phyloP scores from a whole-genome alignment of 1,284 basidiomycete genomes.

The Kwoniella shivajii region DNA sequence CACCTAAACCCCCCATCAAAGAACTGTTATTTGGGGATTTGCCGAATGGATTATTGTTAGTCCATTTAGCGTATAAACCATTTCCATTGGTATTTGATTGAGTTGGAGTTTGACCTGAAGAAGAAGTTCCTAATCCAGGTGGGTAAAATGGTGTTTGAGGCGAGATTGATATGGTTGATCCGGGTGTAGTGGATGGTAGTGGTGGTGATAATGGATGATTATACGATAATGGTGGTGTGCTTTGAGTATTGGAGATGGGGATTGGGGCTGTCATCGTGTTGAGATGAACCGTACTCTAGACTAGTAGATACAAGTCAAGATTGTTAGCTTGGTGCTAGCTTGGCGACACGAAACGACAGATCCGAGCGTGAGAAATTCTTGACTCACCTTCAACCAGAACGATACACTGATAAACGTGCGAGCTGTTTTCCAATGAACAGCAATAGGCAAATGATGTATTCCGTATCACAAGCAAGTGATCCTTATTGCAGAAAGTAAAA shows the following conservation, averaged over 20 bases:
- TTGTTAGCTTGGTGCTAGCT: no score
- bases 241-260: slow-evolving; percentile 18
- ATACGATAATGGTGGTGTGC: slow-evolving; percentile 1
- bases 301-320: no score
- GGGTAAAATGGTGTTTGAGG: slow-evolving; percentile 36
- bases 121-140: slow-evolving; percentile 2
- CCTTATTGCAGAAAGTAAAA: no score
- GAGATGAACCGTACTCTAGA: no score
- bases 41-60: slow-evolving; percentile 12
- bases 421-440: no score
- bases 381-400: no score
- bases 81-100: not conserved
- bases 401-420: no score
- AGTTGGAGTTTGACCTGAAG: slow-evolving; percentile 10
- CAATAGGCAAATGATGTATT: no score
- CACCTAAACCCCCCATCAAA: not conserved
- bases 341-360: no score
- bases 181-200: slow-evolving; percentile 16
- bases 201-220: slow-evolving; percentile 10
- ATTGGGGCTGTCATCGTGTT: slow-evolving; percentile 29
- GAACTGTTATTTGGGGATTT: slow-evolving; percentile 10
- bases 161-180: slow-evolving; percentile 30
- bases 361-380: no score
- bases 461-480: no score
- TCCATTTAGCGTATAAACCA: slow-evolving; percentile 22